Conservation (phyloP, 2,329 filamentous ascomycete genomes). For the Emergomyces pasteurianus region DNA sequence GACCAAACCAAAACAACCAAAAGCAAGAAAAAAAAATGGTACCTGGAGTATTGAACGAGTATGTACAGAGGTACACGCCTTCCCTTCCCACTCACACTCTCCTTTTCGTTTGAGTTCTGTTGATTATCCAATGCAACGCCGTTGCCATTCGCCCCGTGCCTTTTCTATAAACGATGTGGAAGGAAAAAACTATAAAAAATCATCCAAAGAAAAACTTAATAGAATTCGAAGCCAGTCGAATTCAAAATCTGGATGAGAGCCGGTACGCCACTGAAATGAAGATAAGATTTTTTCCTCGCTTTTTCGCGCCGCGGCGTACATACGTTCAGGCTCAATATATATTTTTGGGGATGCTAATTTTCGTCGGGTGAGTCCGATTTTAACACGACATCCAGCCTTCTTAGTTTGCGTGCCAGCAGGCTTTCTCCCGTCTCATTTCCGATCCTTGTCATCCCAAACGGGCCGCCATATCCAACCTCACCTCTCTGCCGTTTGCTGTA, state of each 20-base stretch:
- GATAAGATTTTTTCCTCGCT: neutral
- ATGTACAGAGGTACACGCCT: neutral
- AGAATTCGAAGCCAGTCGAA: neutral
- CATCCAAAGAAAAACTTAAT: neutral
- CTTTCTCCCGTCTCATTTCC: constrained; percentile 46
- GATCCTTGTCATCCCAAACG: constrained; percentile 30
- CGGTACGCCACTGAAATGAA: neutral
- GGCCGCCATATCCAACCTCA: constrained; percentile 50
- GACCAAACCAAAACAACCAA: neutral
- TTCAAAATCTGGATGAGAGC: neutral
- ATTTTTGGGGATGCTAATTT: neutral
- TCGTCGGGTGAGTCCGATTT: neutral
- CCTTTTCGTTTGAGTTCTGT: neutral
- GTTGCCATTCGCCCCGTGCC: neutral
- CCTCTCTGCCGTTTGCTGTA: constrained; percentile 61
- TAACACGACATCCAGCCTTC: constrained; percentile 43
- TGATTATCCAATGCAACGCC: neutral
- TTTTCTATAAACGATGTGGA: neutral
- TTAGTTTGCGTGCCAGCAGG: constrained; percentile 56
- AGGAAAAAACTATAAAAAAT: neutral
- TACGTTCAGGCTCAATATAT: neutral
- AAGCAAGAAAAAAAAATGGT: neutral
- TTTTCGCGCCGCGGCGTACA: neutral
- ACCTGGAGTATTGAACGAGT: neutral
- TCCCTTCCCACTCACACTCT: neutral